Base-by-base conservation (phyloP, 257 asterid species). In the Nicotiana benthamiana region DNA sequence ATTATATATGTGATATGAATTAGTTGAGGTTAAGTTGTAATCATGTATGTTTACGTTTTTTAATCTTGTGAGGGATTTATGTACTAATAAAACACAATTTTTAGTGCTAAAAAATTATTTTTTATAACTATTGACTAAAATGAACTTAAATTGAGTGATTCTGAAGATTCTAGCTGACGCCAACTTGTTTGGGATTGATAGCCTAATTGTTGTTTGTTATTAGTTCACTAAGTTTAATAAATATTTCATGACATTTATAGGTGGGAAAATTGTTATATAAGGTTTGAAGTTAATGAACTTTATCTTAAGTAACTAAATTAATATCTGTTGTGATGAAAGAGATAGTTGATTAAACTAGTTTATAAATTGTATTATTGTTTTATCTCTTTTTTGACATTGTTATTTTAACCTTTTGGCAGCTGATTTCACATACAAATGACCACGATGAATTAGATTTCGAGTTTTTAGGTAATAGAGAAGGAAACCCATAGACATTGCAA, bases 381-480 rank as follows among this genome's bases (percentile, higher is more conserved):
- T 18, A 17, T 65, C 12, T 40, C 6, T 32, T 65, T 30, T 18
- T 6, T 1, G 0, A 2, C 1, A 30, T 5, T 63, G 3, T 24
- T 63, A 1, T 63, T 65, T 4, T 79, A 2, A 46, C 2, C 13
- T 60, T 60, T 62, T 57, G 61, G 66, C 20, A 80, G 80, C 4
- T 81, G 54, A 75, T 53, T 53, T 81, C 75, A 30, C 78, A 56
- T 59, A 81, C 62, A 70, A 15, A 1, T 4, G 7, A 75, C 4
- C 62, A 70, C 11, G 78, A 57, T 52, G 83, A 81, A 40, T 28
- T 81, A 13, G 83, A 81, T 72, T 81, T 72, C 30, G 83, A 72
- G 75, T 57, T 81, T 77, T 72, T 81, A 27, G 75, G 83, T 4
- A 72, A 68, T 64, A 59, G 80, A 70, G 59, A 72, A 27, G 79